Base-by-base conservation (phyloP, 2,329 filamentous ascomycete species). In the Knoxdaviesia capensis region DNA sequence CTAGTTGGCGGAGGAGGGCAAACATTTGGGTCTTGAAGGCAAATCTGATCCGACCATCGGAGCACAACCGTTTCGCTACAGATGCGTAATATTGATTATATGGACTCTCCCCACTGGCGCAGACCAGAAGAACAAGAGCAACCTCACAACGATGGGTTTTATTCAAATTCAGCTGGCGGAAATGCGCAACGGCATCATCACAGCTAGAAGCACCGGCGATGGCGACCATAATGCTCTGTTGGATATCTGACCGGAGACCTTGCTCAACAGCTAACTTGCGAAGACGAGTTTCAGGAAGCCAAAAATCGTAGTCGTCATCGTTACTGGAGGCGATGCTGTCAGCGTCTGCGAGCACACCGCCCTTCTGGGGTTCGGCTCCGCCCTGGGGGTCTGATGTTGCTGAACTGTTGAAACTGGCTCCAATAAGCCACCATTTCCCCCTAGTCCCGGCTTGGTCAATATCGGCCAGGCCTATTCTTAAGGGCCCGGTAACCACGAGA, bases 341-440 rank as follows among this genome's bases (percentile, higher is more conserved):
- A 9, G 38, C 39, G 41, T 44, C 29, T 34, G 37, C 35, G 2
- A 38, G 38, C 36, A 50, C 50, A 7, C 48, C 41, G 5, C 42
- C 45, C 11, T 48, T 46, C 3, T 52, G 50, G 31, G 53, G 54
- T 36, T 29, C 69, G 5, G 40, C 36, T 20, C 20, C 20, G 20
- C 20, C 20, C 7, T 34, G 34, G n/a, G 28, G 31, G 30, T 28
- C 6, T 10, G 39, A 29, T 6, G 9, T 31, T 32, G 9, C 31
- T 5, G 39, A 10, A 29, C 39, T 71, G 4, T 69, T 63, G 74
- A 88, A 94, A 57, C 86, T 94, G n/a, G 90, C 88, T 41, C 90
- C 90, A 5, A 96, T 83, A 20, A 96, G 73, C 90, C 90, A 98
- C 90, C 90, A 98, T 62, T 94, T 94, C 1, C 90, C 90, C 54